These are phyloP conservation scores for Auriscalpium microsporum DNA, from an alignment of 768 basidiomycete genomes.

Conservation along the genomic window DNA sequence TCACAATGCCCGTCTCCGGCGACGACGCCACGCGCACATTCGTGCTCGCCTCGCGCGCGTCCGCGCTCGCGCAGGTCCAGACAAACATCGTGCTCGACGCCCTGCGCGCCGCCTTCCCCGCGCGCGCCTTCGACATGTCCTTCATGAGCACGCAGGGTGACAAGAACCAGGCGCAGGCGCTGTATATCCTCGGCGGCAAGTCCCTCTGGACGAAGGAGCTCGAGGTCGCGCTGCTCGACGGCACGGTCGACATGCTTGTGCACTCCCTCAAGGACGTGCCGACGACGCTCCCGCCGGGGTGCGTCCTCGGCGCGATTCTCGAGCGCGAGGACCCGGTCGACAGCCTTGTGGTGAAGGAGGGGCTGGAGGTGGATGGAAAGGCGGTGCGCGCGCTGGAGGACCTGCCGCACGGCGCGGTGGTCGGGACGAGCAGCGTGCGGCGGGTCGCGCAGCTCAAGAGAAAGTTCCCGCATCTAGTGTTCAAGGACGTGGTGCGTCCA, in stretches of 20 bases:
- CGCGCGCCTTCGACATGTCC: constrained; percentile 38
- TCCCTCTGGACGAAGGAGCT: constrained; percentile 95
- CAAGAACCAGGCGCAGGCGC: constrained; percentile 78
- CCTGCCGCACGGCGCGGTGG: constrained; percentile 76
- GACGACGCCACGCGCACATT: constrained; percentile 36
- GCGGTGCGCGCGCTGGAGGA: constrained; percentile 69
- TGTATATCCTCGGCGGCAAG: constrained; percentile 88
- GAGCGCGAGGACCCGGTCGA: constrained; percentile 87
- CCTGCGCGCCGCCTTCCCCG: constrained; percentile 50
- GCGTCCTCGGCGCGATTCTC: constrained; percentile 75
- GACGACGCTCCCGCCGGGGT: constrained; percentile 76
- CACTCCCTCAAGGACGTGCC: constrained; percentile 94
- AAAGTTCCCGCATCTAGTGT: constrained; percentile 65
- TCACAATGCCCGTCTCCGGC: background rate
- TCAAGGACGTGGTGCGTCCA: constrained; percentile 81
- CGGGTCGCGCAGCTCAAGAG: constrained; percentile 85
- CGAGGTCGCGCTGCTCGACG: constrained; percentile 70
- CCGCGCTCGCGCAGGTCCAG: constrained; percentile 85
- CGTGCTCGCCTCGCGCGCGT: constrained; percentile 76
- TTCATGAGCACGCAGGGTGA: constrained; percentile 75
- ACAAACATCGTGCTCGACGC: constrained; percentile 69
- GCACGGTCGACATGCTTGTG: constrained; percentile 82
- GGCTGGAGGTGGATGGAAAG: constrained; percentile 24
- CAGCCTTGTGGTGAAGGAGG: constrained; percentile 77
- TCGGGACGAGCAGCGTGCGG: constrained; percentile 94